Evolutionary conservation across 495 filamentous ascomycete genomes (phyloP), one percentile per base, ranked within the genome.

Genomic region (Endocarpon pusillum): DNA sequence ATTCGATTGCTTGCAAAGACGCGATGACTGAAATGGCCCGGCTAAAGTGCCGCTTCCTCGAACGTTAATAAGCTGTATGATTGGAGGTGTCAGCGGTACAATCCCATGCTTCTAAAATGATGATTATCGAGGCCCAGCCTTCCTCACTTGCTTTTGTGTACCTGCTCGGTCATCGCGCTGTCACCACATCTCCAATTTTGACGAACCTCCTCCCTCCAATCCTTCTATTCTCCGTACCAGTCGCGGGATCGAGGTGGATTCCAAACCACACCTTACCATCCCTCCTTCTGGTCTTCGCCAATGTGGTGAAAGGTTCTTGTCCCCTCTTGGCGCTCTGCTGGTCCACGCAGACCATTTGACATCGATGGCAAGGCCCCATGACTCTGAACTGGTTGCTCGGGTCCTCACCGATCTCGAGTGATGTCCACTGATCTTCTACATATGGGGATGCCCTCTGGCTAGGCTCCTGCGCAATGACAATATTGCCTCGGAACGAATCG

Each of bases 301-400:
- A 57, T 1, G 85, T 94, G 1, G 81, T 69, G 51, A 89, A 91
- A 0, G 89, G 89, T 49, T 94, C 86, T 39, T 81, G 70, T 25
- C 73, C 67, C 52, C 72, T 78, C 30, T 71, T 64, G 0, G 74
- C 87, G 3, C 79, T 91, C 12, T 74, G 55, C 45, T 93, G 89
- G 41, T 97, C 73, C 28, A 94, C 69, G 48, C 87, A 94, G 9
- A 97, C 77, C 82, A 97, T 94, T 44, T 93, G 84, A 40, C 89
- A 97, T 11, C 89, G 58, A 22, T 85, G 67, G 46, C 89, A 97
- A 14, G 74, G 66, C 0, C 82, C 86, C 3, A 94, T 58, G 39
- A 86, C 70, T 44, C 80, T 62, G 34, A 82, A 77, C 2, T 57
- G 46, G 23, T 51, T 38, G 4, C 45, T 36, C 0, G 55, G 38